Percentiles rank a stretch among this genome's conserved stretches.
Conservation (phyloP, 768 basidiomycete genomes). For the Amanita phalloides region DNA sequence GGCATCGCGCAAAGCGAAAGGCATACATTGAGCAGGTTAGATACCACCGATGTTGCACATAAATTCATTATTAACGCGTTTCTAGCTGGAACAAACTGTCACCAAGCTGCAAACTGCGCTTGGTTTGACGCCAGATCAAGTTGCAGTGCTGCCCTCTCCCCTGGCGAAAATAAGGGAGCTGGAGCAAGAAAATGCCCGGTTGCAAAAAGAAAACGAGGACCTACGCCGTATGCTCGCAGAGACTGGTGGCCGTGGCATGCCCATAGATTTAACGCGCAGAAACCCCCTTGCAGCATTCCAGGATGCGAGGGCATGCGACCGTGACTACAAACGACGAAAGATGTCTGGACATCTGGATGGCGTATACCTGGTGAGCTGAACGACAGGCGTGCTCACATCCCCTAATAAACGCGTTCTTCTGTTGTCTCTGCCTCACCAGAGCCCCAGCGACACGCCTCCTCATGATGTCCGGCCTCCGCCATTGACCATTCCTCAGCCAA, state of each 20-base stretch:
- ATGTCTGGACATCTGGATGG: slow-evolving; percentile 37
- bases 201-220: slow-evolving; percentile 66
- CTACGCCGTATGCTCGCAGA: slow-evolving; percentile 57
- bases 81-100: slow-evolving; percentile 75
- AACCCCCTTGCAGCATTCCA: slow-evolving; percentile 34
- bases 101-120: slow-evolving; percentile 73
- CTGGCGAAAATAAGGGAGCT: slow-evolving; percentile 71
- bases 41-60: slow-evolving; percentile 3
- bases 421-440: slow-evolving; percentile 18
- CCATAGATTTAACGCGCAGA: slow-evolving; percentile 36
- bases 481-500: slow-evolving; percentile 49
- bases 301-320: slow-evolving; percentile 39
- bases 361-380: slow-evolving; percentile 38
- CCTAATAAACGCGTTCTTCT: slow-evolving; percentile 1
- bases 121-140: slow-evolving; percentile 65
- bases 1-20: slow-evolving; percentile 87
- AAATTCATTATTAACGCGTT: not conserved
- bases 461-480: slow-evolving; percentile 44
- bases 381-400: not conserved
- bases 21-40: slow-evolving; percentile 84
- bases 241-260: slow-evolving; percentile 21
- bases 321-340: slow-evolving; percentile 55
- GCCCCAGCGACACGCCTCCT: slow-evolving; percentile 35
- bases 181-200: slow-evolving; percentile 65
- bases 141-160: slow-evolving; percentile 62